These are phyloP conservation scores for Microsporum audouinii DNA, from an alignment of 2,329 filamentous ascomycete genomes.

Conservation along the genomic window DNA sequence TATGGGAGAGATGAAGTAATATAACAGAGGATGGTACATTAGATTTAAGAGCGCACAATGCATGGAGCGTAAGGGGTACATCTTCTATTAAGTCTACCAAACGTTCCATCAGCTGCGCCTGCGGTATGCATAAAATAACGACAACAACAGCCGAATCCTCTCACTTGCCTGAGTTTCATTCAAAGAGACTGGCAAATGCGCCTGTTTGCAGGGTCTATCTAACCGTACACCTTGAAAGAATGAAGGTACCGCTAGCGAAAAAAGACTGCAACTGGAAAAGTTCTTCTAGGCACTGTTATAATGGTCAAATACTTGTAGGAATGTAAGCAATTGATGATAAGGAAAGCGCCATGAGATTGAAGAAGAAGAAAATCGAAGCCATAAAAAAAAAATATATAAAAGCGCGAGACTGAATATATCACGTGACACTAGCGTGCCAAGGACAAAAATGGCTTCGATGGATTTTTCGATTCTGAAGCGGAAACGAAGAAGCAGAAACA, in stretches of 20 bases:
- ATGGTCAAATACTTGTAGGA: constrained; percentile 80
- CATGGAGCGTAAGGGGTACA: neutral
- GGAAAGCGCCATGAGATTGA: constrained; percentile 58
- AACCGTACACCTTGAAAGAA: constrained; percentile 71
- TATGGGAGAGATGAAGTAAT: neutral
- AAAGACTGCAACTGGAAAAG: constrained; percentile 55
- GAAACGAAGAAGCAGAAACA: neutral
- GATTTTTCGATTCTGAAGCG: constrained; percentile 6
- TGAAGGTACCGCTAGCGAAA: constrained; percentile 97
- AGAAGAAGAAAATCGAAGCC: constrained; percentile 28
- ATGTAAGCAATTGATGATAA: constrained; percentile 80
- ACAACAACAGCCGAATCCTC: neutral
- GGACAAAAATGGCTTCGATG: neutral
- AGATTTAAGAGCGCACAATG: neutral
- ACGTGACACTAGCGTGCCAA: constrained; percentile 18
- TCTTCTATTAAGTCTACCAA: neutral
- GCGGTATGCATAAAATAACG: neutral
- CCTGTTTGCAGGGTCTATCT: constrained; percentile 91
- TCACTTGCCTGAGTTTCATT: neutral
- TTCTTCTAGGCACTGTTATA: constrained; percentile 73
- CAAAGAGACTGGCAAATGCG: neutral
- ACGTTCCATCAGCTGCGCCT: neutral
- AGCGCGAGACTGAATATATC: neutral
- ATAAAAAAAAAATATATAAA: constrained; percentile 17
- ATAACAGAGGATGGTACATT: neutral